Base-by-base conservation (phyloP, 202 grass and related monocot genomes). In the Musa balbisiana region DNA sequence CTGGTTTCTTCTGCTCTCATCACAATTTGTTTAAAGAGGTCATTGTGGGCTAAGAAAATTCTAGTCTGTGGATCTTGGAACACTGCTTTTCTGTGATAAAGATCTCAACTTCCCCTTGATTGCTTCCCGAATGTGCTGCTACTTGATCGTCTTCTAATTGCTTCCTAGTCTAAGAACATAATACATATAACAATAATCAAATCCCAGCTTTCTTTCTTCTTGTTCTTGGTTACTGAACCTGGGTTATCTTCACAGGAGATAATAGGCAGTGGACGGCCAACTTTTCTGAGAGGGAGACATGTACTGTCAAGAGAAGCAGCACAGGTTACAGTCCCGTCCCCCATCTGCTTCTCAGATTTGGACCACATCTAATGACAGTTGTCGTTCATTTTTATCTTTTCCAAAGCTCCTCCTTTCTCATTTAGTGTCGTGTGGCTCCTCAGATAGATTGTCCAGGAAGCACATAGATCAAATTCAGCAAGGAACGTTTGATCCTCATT, bases 251-350 rank as follows among this genome's bases (percentile, higher is more conserved):
- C 83, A 80, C 83, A 89, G 94, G 79, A 43, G 4, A 43, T 29
- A 82, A 84, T 77, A 82, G 80, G 66, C 82, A 95, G 52, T 95
- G 82, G 82, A 84, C 86, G 73, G 65, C 86, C 78, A 97, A 87
- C 55, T 91, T 87, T 75, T 91, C 91, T 33, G 94, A 97, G 78
- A 93, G 90, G 83, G 90, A 89, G 74, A 76, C 80, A 71, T 93
- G 85, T 63, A 88, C 88, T 81, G 75, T 83, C 76, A 97, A 97
- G 84, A 97, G 93, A 87, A 91, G 84, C 82, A 93, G 84, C 82
- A 91, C 84, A 76, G 94, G 94, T 97, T 87, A 73, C 12, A 16
- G 24, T 51, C 33, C 11, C 12, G 20, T 16, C 14, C 12, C 33
- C 12, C 33, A 43, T 43, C 49, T 70, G 33, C 16, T 51, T 20